These are phyloP conservation scores for Pelargonium australe DNA, from an alignment of 441 rosid species.

Conservation along the genomic window DNA sequence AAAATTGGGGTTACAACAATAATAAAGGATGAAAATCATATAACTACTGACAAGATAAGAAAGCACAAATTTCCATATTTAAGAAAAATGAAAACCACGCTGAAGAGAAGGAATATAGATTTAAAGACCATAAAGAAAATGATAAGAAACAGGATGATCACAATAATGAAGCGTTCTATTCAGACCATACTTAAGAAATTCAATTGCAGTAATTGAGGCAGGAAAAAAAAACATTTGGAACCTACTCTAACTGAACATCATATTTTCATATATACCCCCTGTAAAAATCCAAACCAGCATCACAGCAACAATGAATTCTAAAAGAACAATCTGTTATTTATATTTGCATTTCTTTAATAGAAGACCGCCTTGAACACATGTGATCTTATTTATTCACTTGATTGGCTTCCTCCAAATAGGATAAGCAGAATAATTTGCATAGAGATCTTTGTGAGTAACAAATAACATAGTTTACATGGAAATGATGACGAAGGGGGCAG, in stretches of 20 bases:
- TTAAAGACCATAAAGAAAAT: too few relatives aligned
- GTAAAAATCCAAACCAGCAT: background rate
- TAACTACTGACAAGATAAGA: background rate
- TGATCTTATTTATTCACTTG: background rate
- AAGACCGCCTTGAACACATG: background rate
- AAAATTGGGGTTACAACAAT: background rate
- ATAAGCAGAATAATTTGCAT: slow-evolving; percentile 3
- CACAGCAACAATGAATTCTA: slow-evolving; percentile 2
- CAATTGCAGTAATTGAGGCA: background rate
- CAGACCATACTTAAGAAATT: background rate
- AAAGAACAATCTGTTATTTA: background rate
- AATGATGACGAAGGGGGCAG: background rate
- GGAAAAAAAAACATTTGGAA: background rate
- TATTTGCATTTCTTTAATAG: slow-evolving; percentile 1
- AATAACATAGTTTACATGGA: background rate
- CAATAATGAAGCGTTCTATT: background rate
- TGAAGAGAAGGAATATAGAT: background rate
- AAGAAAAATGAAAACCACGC: background rate
- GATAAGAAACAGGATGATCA: background rate
- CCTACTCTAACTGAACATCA: background rate
- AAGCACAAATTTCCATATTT: background rate
- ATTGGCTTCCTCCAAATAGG: slow-evolving; percentile 1
- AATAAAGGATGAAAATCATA: background rate
- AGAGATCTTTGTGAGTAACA: background rate
- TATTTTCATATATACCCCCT: too few relatives aligned